Base-by-base conservation (phyloP, 805 yeast species). In the Yamadazyma takamatsuzukensis region DNA sequence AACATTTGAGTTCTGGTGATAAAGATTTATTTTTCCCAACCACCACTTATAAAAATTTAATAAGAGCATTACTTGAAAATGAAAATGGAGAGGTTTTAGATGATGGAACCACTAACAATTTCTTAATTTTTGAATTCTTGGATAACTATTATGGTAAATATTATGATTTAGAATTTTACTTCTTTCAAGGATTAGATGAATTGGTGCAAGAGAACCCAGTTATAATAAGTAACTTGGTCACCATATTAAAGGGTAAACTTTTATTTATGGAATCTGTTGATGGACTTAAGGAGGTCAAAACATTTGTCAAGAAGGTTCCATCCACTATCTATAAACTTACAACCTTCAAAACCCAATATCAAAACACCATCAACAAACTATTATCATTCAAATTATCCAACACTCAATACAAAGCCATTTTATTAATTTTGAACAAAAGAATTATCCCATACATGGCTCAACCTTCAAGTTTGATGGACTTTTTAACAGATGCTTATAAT, bases 381-480 rank as follows among this genome's bases (percentile, higher is more conserved):
- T 64, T 93, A 44, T 63, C 70, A 29, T 66, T 72, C 14, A 69
- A 75, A 3, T 56, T 65, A 26, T 53, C 76, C 9, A 54, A 70
- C 1, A 38, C 51, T 2, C 95, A 86, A 53, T 81, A 83, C 56
- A 86, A 85, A 54, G 64, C 80, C 2, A 68, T 81, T 4, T 63
- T 90, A 36, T 60, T 76, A 4, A 70, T 88, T 2, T 54, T 93
- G 45, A 97, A 93, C 56, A 87, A 86, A 53, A 66, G 94, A 40
- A 71, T 93, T 25, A 80, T 90, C 22, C 96, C 97, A 23, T 74
- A 72, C 50, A 74, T 87, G 70, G 70, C 74, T 27, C 80, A 78
- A 43, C 95, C 97, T 5, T 83, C 85, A 26, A 70, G 74, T 40
- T 62, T 93, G 28, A 89, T 93, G 96, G 98, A 90, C 62, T 93